These are phyloP conservation scores for Salix viminalis DNA, from an alignment of 345 rosid genomes.

Conservation along the genomic window DNA sequence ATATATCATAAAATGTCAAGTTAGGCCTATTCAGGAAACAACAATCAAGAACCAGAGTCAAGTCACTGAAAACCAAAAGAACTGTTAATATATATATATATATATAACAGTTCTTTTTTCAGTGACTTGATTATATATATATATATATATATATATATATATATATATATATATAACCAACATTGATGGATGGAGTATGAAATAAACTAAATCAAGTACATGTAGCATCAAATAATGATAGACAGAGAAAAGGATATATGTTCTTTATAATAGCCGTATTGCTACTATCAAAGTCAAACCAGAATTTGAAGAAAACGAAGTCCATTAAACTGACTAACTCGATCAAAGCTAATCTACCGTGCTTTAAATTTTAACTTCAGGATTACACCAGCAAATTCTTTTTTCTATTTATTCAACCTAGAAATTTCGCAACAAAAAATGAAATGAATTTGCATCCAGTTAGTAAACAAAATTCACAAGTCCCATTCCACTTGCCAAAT, in stretches of 20 bases:
- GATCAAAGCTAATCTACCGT: not conserved
- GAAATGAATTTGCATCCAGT: not conserved
- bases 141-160: not conserved
- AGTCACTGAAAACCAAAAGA: not conserved
- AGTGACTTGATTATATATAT: not conserved
- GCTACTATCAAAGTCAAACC: not conserved
- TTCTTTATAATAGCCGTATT: not conserved
- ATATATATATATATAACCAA: not conserved
- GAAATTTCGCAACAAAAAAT: not conserved
- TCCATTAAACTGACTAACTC: not conserved
- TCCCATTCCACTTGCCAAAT: not conserved
- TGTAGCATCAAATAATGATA: not conserved
- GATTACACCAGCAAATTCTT: not conserved
- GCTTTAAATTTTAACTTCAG: not conserved
- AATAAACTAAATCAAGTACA: slow-evolving; percentile 10
- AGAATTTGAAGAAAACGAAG: not conserved
- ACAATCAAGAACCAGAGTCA: slow-evolving; percentile 9
- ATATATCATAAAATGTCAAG: slow-evolving; percentile 10
- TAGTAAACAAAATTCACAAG: not conserved
- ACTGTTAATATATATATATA: not conserved
- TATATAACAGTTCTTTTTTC: no score
- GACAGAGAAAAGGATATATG: not conserved
- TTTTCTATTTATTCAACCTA: not conserved
- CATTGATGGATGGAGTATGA: not conserved
- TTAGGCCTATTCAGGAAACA: slow-evolving; percentile 12